Base-by-base conservation (phyloP, 805 yeast genomes). In the Metschnikowia continentalis region DNA sequence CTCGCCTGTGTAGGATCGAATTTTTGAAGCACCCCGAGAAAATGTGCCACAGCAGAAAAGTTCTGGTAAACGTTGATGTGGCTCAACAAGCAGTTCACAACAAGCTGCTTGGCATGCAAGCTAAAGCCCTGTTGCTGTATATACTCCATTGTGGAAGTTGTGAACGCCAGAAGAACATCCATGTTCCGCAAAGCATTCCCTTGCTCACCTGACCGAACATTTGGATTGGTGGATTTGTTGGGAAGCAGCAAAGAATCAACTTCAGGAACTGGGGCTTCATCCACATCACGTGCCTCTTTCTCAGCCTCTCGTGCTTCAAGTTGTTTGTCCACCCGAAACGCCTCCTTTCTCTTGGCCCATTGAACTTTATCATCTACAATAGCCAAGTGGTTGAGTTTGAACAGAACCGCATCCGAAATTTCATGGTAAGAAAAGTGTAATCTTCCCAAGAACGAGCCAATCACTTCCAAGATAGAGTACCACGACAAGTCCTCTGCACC, bases 171-270 rank as follows among this genome's bases (percentile, higher is more conserved):
- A 20, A 73, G 52, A 0, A 58, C 60, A 2, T 51, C 51, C 30
- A 63, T 39, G 43, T 74, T 70, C 11, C 71, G 65, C 35, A 74
- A 54, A 13, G 67, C 59, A 48, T 68, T 69, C 1, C 77, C 77
- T 36, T 54, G 59, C 5, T 52, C 48, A 0, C 72, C 67, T 1
- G 49, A 47, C 32, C 60, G 55, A 2, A 70, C 41, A 38, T 68
- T 67, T 1, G 48, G 42, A 53, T 70, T 68, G n/a, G 60, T 47
- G 5, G 51, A 40, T 39, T 67, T 69, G 6, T 53, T 47, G 5
- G 66, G 61, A 14, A 60, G 48, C 30, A 39, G 35, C 7, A n/a
- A 22, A 14, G 43, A 45, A 2, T 11, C 36, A 13, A 20, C 2
- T 6, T 23, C 13, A 2, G 32, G 10, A 8, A 17, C 5, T 5